Conservation (phyloP, 257 asterid genomes). For the Coffea eugenioides region DNA sequence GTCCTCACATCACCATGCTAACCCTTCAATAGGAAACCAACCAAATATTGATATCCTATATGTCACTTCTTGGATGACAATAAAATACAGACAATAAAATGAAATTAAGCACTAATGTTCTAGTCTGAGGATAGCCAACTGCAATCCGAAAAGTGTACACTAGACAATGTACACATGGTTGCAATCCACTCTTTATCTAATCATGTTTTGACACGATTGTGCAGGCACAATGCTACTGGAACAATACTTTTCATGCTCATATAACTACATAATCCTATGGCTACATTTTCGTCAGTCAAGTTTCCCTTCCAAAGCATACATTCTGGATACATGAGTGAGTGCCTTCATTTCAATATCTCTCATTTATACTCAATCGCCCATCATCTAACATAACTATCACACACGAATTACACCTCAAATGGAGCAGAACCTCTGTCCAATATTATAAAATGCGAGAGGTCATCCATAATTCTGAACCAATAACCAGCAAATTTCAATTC, state of each 20-base stretch:
- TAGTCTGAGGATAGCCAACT: too few species aligned
- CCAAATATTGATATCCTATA: too few species aligned
- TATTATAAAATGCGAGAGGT: not conserved
- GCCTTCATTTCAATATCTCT: not conserved
- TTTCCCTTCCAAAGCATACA: not conserved
- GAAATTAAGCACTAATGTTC: too few species aligned
- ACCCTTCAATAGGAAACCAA: too few species aligned
- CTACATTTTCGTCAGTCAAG: not conserved
- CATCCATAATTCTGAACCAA: not conserved
- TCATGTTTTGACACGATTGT: too few species aligned
- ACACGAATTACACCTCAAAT: not conserved
- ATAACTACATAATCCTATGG: not conserved
- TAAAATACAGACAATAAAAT: too few species aligned
- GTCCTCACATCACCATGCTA: too few species aligned
- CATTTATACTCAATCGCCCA: not conserved
- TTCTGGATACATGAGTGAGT: not conserved
- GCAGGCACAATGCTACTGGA: not conserved
- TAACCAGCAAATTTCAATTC: not conserved
- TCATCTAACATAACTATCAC: too few species aligned
- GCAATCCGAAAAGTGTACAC: too few species aligned
- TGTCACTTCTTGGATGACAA: too few species aligned
- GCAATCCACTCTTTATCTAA: too few species aligned
- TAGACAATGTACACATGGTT: too few species aligned
- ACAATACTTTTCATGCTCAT: not conserved
- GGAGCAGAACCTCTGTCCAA: not conserved